phyloP scores from a whole-genome alignment of 352 stramenopile genomes.

The Pythium sp. region DNA sequence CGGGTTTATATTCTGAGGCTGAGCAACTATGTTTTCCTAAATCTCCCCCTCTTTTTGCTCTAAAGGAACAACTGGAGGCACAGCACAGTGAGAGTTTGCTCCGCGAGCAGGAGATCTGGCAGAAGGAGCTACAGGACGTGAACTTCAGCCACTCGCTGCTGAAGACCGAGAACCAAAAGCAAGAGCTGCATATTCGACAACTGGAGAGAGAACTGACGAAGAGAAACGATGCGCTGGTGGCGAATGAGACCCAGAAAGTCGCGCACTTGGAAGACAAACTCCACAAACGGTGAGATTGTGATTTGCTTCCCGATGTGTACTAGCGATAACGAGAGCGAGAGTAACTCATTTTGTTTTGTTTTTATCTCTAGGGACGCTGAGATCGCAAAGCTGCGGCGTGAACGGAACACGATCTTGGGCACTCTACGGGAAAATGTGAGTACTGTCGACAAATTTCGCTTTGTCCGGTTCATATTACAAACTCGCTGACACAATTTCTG shows the following conservation, averaged over 20 bases:
- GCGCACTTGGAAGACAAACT: slow-evolving; percentile 42
- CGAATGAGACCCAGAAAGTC: slow-evolving; percentile 40
- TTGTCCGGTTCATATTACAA: no score
- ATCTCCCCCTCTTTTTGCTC: not conserved
- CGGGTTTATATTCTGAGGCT: no score
- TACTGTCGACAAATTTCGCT: not conserved
- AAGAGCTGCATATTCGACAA: slow-evolving; percentile 55
- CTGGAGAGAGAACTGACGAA: slow-evolving; percentile 62
- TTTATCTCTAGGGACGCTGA: slow-evolving; percentile 44
- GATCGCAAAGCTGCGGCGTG: slow-evolving; percentile 50
- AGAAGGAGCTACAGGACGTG: slow-evolving; percentile 54
- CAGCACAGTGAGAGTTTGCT: slow-evolving; percentile 33
- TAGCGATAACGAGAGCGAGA: not conserved
- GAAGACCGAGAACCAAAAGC: slow-evolving; percentile 51
- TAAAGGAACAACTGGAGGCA: slow-evolving; percentile 29
- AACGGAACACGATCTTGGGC: slow-evolving; percentile 61
- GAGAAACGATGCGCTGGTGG: slow-evolving; percentile 38
- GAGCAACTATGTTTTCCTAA: no score
- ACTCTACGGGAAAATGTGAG: slow-evolving; percentile 48
- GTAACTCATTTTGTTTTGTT: not conserved
- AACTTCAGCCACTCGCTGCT: slow-evolving; percentile 46
- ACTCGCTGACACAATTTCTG: not conserved
- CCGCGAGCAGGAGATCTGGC: slow-evolving; percentile 54
- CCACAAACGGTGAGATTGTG: slow-evolving; percentile 28
- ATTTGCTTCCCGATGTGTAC: not conserved